phyloP scores from a whole-genome alignment of 2,329 filamentous ascomycete species.

The Tolypocladium pustulatum region DNA sequence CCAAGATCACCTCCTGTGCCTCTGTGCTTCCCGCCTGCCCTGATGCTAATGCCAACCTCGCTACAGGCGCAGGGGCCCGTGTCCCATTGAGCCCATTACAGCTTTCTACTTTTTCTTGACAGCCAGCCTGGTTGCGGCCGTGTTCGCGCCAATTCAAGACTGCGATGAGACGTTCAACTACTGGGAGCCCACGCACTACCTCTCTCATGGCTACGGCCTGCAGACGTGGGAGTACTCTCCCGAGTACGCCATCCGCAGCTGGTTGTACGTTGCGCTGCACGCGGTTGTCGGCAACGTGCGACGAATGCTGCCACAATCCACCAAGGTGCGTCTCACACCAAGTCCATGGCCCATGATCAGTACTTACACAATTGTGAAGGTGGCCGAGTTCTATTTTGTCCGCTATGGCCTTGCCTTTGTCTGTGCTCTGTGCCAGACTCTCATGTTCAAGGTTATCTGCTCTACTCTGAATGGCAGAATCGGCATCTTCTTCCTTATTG shows the following conservation, averaged over 20 bases:
- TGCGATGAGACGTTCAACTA: constrained; percentile 99
- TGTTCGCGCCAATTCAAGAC: constrained; percentile 87
- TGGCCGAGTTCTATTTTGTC: constrained; percentile 78
- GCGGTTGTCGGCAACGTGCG: constrained; percentile 59
- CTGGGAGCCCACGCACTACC: constrained; percentile 94
- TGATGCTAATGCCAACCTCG: background rate
- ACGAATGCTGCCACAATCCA: constrained; percentile 50
- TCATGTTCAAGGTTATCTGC: constrained; percentile 69
- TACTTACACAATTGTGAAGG: constrained; percentile 18
- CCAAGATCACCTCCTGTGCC: background rate
- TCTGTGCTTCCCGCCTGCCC: background rate
- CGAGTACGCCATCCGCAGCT: constrained; percentile 87
- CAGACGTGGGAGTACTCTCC: constrained; percentile 99
- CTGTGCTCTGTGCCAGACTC: constrained; percentile 74
- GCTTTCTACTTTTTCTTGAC: constrained; percentile 73
- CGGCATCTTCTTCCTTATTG: constrained; percentile 72
- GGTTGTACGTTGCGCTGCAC: constrained; percentile 80
- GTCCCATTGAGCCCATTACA: constrained; percentile 58
- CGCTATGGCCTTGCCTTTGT: constrained; percentile 62
- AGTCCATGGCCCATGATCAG: background rate
- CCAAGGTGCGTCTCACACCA: constrained; percentile 33
- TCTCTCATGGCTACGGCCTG: constrained; percentile 82
- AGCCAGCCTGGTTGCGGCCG: constrained; percentile 64
- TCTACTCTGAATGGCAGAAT: constrained; percentile 71
- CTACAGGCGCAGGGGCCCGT: constrained; percentile 39